Conservation (phyloP, 768 basidiomycete genomes). For the Rhodotorula kratochvilovae region DNA sequence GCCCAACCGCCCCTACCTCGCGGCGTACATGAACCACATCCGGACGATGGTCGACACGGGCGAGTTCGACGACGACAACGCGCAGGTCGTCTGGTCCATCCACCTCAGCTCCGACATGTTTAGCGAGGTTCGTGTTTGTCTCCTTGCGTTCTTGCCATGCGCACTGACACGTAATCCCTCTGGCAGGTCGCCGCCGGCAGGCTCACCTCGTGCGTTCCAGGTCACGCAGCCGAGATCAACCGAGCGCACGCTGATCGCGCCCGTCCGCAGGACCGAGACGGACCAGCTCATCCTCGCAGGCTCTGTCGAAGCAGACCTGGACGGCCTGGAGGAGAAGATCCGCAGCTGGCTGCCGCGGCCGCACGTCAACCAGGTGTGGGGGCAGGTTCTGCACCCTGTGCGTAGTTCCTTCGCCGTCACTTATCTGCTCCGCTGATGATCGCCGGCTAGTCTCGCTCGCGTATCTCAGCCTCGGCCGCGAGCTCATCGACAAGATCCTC, state of each 20-base stretch:
- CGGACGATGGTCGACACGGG: background rate
- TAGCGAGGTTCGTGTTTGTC: background rate
- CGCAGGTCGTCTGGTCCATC: background rate
- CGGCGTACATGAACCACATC: background rate
- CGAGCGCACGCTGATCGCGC: no score
- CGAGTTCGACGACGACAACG: background rate
- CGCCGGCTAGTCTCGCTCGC: background rate
- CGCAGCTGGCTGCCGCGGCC: no score
- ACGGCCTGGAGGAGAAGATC: no score
- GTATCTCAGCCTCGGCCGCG: background rate
- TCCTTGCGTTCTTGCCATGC: background rate
- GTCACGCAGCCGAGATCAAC: no score
- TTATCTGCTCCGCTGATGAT: no score
- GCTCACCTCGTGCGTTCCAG: no score
- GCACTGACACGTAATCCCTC: background rate
- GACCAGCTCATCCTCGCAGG: no score
- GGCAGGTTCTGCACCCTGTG: background rate
- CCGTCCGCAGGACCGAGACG: no score
- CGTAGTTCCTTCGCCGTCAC: background rate
- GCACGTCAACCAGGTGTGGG: no score
- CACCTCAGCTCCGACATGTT: background rate
- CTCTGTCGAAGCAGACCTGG: no score
- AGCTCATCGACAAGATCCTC: background rate
- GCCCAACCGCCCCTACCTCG: background rate
- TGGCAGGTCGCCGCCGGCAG: no score